Evolutionary conservation across 305 asterid species (phyloP).

Genomic region (Solanum hybrid): DNA sequence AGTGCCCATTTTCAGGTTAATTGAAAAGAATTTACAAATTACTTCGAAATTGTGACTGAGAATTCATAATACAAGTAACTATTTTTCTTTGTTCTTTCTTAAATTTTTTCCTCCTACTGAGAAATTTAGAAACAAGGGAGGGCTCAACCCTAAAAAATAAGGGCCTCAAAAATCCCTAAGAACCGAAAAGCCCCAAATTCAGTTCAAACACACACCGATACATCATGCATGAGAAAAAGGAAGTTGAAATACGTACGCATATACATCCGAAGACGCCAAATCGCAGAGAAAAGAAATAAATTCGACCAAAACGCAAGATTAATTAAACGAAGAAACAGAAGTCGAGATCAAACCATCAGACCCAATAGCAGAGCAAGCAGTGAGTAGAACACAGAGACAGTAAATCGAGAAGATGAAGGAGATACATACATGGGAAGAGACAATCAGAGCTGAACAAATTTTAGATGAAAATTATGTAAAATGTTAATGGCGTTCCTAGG

Average conservation of each 20-base stretch:
- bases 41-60: not conserved
- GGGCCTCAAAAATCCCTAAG: not conserved
- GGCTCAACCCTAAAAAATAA: not conserved
- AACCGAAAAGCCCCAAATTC: not conserved
- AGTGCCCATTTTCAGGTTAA: not conserved
- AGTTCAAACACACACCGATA: not conserved
- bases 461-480: not conserved
- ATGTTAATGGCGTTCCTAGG: not conserved
- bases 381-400: not conserved
- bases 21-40: not conserved
- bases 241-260: not conserved
- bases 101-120: not conserved
- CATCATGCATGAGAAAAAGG: not conserved
- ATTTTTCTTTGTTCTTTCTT: not conserved
- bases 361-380: not conserved
- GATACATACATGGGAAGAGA: not conserved
- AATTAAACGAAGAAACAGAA: not conserved
- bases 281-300: not conserved
- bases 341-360: not conserved
- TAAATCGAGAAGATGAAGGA: not conserved
- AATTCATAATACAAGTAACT: not conserved
- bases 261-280: not conserved
- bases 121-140: not conserved
- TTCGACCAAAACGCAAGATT: not conserved
- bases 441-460: not conserved